These are phyloP conservation scores for Aspergillus baeticus DNA, from an alignment of 495 filamentous ascomycete genomes.

Conservation along the genomic window DNA sequence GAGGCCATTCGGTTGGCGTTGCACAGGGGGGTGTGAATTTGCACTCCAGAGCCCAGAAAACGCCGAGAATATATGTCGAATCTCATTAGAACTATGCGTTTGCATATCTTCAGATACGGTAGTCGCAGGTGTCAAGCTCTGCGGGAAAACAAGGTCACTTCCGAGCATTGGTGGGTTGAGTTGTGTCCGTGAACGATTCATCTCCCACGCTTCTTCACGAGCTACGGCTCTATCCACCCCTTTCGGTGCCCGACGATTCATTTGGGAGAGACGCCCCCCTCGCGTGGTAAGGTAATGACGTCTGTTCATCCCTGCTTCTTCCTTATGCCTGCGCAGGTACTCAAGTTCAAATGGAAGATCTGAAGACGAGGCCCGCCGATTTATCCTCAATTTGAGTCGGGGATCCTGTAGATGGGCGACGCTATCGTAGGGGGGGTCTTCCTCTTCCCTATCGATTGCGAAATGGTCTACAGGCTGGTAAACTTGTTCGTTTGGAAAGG, in stretches of 20 bases:
- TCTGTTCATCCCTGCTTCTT: constrained; percentile 41
- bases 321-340: constrained; percentile 50
- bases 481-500: constrained; percentile 64
- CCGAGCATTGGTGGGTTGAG: constrained; percentile 86
- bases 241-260: constrained; percentile 21
- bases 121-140: constrained; percentile 74
- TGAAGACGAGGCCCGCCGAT: constrained; percentile 44
- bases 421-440: constrained; percentile 37
- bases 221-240: constrained; percentile 22
- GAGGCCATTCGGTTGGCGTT: constrained; percentile 49
- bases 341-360: constrained; percentile 52
- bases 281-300: constrained; percentile 24
- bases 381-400: constrained; percentile 28
- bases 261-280: constrained; percentile 19
- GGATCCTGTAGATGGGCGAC: constrained; percentile 39
- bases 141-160: constrained; percentile 68
- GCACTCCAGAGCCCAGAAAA: constrained; percentile 45
- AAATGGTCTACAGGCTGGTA: constrained; percentile 64
- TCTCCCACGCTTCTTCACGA: constrained; percentile 38
- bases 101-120: constrained; percentile 71
- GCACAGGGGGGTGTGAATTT: constrained; percentile 18
- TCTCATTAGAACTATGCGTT: constrained; percentile 25
- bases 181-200: constrained; percentile 42
- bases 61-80: constrained; percentile 37
- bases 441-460: constrained; percentile 51